Evolutionary conservation across 2,329 filamentous ascomycete genomes (phyloP), one percentile per base, ranked within the genome.

Genomic region (Apiospora arundinis): DNA sequence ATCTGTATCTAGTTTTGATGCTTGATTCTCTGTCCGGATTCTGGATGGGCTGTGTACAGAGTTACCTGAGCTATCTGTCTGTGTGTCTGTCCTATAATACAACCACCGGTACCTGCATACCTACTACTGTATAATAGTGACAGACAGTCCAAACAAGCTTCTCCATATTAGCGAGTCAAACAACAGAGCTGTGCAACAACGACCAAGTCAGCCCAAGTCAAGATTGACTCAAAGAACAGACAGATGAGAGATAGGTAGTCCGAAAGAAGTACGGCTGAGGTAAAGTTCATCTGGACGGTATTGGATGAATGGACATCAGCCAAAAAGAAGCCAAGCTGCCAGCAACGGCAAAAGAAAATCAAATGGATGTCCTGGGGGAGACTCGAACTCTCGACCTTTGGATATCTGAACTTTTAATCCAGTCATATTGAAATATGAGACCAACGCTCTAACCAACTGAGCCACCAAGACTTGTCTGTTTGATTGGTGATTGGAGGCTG

Each of bases 401-500:
- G 66, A 68, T 68, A 42, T 45, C 66, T 68, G 44, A 67, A 45
- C 16, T 67, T 67, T n/a, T 67, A n/a, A 32, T 45, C 18, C 40
- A 45, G 44, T 68, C 46, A 28, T 44, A 28, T 68, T 48, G 44
- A 21, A n/a, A 60, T 82, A 82, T 82, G 81, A 82, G 81, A 82
- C 81, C 80, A 80, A 82, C 81, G 81, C 81, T 82, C 80, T 82
- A 80, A 79, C 81, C 81, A 82, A 82, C 81, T 82, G 79, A 82
- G 81, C 80, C 81, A 83, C 78, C 76, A 81, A 82, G 79, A 81
- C 80, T 71, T 28, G 23, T 48, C 66, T 68, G 23, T 23, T 18
- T 48, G 66, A 48, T 32, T 68, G 44, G 66, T 68, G 44, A 7
- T 63, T n/a, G 28, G 9, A 23, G 1, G 1, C 2, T 7, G 32